These are phyloP conservation scores for Colletotrichum sp. DNA, from an alignment of 2,329 filamentous ascomycete species.

Conservation along the genomic window DNA sequence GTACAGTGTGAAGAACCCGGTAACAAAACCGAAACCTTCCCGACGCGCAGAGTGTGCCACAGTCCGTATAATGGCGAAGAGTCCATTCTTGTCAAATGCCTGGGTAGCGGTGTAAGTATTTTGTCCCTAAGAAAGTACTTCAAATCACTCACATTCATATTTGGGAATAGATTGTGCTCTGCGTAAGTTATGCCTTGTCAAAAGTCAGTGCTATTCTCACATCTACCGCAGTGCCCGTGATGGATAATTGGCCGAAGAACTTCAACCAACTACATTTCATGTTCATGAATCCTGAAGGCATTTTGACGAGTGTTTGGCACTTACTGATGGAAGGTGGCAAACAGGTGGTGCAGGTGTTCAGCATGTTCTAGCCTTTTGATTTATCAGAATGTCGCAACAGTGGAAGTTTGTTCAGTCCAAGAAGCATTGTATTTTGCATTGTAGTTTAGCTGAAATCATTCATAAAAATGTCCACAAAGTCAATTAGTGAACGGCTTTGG, in stretches of 20 bases:
- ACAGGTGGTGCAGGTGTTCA: neutral
- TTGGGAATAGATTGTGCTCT: neutral
- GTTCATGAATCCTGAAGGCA: accelerated
- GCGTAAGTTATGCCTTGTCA: neutral
- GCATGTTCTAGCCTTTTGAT: neutral
- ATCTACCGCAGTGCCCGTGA: neutral
- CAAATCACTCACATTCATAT: neutral
- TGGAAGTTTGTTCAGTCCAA: neutral
- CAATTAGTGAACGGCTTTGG: neutral
- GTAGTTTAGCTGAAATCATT: neutral
- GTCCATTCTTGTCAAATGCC: neutral
- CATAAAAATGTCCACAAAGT: accelerated
- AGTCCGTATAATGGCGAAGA: neutral
- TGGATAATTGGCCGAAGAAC: neutral
- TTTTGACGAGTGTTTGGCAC: neutral
- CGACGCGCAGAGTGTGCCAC: neutral
- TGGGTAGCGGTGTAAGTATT: neutral
- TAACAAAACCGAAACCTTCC: neutral
- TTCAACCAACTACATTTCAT: neutral
- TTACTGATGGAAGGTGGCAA: neutral
- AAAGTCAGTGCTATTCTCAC: neutral
- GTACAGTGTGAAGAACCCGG: neutral
- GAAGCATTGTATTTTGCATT: neutral
- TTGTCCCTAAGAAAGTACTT: accelerated
- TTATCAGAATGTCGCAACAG: neutral